Base-by-base conservation (phyloP, 2,329 filamentous ascomycete genomes). In the Fusarium agapanthi region DNA sequence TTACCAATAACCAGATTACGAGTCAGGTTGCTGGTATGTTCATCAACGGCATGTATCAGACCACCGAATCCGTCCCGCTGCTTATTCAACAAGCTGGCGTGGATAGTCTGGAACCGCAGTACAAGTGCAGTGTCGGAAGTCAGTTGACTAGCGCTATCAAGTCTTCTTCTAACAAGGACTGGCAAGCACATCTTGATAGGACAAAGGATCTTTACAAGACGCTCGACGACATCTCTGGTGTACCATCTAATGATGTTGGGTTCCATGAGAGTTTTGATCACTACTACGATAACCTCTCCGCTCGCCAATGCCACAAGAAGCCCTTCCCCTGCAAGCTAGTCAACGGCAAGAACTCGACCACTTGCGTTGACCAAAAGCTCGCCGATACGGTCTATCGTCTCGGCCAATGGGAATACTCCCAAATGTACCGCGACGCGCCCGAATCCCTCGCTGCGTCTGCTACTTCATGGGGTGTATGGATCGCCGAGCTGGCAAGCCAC, bases 261-360 rank as follows among this genome's bases (percentile, higher is more conserved):
- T 96, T 93, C 84, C 93, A 95, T 77, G 85, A 82, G 44, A 91
- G 87, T 59, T 91, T 92, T 75, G 94, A 96, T 78, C 93, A 95
- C 80, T 96, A 96, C 83, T 96, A 91, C 76, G 94, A 96, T 79
- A 96, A 95, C 77, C 86, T 96, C 3, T 94, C 92, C 0, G 91
- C 93, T 0, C 87, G 93, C 1, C 91, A 94, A 78, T 96, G 93
- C 79, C 93, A 96, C 78, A 83, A 81, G 24, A 93, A 92, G 76
- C 88, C 92, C 0, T 83, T 95, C 1, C 93, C 93, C 0, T 95
- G 93, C 82, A 89, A 87, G 69, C 80, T 87, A 12, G 81, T 85
- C 24, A 71, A 80, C 64, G 81, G 81, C 71, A 75, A 75, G 60
- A 86, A 86, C 68, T 85, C 87, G 59, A 82, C 82, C 1, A 81